phyloP scores from a whole-genome alignment of 2,329 filamentous ascomycete genomes.

The Penicillium sp. region DNA sequence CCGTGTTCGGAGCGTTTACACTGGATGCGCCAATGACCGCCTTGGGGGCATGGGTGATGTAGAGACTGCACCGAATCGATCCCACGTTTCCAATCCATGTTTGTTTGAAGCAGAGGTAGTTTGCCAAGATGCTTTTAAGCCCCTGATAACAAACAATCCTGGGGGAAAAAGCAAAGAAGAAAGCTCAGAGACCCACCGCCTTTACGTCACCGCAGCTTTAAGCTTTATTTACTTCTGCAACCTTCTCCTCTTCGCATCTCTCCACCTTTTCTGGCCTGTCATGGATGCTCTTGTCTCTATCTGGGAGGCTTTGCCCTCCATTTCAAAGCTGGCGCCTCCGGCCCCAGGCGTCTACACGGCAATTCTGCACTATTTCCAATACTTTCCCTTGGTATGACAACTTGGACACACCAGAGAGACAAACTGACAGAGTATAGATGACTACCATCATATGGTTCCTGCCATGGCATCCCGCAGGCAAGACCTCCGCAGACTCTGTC shows the following conservation, averaged over 20 bases:
- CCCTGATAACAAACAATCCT: neutral
- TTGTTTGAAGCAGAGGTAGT: constrained; percentile 76
- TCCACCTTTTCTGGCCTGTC: neutral
- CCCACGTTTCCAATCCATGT: neutral
- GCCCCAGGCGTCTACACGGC: constrained; percentile 42
- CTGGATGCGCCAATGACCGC: constrained; percentile 91
- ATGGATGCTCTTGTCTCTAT: constrained; percentile 29
- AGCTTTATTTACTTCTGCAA: neutral
- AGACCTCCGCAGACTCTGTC: constrained; percentile 72
- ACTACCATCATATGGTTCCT: constrained; percentile 72
- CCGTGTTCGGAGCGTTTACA: constrained; percentile 84
- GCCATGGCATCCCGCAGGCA: constrained; percentile 89
- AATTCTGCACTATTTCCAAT: constrained; percentile 42
- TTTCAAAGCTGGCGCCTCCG: constrained; percentile 38
- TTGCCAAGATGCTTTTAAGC: neutral
- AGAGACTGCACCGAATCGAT: too few relatives aligned
- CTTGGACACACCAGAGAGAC: neutral
- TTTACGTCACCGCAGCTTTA: constrained; percentile 8
- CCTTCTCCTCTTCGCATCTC: neutral
- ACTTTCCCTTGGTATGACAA: constrained; percentile 44
- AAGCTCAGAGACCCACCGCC: constrained; percentile 2
- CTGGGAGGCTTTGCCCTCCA: constrained; percentile 26
- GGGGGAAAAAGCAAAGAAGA: neutral
- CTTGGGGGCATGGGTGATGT: constrained; percentile 73
- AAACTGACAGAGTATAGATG: constrained; percentile 53